Conservation (phyloP, 169 alveolate genomes). For the Eimeria sp. region DNA sequence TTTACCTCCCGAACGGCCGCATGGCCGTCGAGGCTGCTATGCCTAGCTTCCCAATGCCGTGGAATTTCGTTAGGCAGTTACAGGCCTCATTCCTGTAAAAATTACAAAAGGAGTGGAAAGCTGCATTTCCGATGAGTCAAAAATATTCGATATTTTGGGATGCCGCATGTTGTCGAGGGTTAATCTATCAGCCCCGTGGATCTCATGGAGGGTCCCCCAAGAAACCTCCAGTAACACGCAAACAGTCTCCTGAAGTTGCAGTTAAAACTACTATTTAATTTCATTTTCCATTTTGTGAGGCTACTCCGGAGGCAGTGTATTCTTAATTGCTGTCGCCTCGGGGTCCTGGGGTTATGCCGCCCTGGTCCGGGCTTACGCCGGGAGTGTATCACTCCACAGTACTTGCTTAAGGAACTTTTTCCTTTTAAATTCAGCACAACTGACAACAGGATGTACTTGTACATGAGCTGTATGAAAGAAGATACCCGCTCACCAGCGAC, state of each 20-base stretch:
- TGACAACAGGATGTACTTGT: background rate
- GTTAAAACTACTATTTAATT: background rate
- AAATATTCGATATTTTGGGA: background rate
- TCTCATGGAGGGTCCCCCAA: background rate
- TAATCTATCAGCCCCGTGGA: constrained; percentile 24
- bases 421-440: background rate
- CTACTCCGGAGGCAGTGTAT: background rate
- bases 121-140: background rate
- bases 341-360: background rate
- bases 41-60: background rate
- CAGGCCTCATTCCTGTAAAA: background rate
- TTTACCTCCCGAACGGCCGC: background rate
- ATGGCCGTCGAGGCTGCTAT: constrained; percentile 13
- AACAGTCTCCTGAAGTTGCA: background rate
- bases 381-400: background rate
- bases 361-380: background rate
- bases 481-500: background rate
- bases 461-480: background rate
- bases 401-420: background rate
- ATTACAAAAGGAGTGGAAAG: background rate
- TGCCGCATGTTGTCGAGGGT: background rate
- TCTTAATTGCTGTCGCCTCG: background rate
- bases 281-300: background rate
- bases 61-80: background rate
- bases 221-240: background rate